Evolutionary conservation across 352 stramenopile genomes (phyloP).

Genomic region (Pythium biforme): DNA sequence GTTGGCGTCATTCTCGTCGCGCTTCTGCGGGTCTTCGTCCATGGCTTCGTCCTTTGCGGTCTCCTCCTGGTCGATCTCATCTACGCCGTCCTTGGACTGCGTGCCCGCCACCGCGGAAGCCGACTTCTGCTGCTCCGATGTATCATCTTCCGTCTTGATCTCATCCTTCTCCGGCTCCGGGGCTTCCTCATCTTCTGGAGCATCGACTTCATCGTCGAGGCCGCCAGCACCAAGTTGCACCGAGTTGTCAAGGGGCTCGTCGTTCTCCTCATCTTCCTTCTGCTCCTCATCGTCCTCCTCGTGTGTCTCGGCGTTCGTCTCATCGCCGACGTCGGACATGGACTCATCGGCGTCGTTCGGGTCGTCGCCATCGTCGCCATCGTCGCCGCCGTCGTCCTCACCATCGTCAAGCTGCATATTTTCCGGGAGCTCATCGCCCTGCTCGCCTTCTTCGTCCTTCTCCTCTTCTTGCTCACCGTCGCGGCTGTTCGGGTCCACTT

Average conservation of each 20-base stretch:
- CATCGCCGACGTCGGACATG: conserved; percentile 47
- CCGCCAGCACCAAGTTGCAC: conserved; percentile 72
- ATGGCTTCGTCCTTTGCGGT: conserved; percentile 33
- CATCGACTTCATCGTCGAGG: conserved; percentile 62
- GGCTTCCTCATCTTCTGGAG: conserved; percentile 43
- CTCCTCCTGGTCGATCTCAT: conserved; percentile 62
- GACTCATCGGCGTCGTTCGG: conserved; percentile 48
- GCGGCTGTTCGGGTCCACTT: conserved; percentile 37
- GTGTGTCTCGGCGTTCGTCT: conserved; percentile 34
- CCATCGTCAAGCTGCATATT: conserved; percentile 88
- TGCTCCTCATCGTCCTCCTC: conserved; percentile 57
- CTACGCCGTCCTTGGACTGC: conserved; percentile 82
- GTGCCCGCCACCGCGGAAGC: conserved; percentile 58
- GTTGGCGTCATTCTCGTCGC: conserved; percentile 39
- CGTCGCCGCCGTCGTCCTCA: conserved; percentile 42
- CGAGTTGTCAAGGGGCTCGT: conserved; percentile 64
- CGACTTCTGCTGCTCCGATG: conserved; percentile 49
- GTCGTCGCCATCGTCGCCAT: conserved; percentile 30
- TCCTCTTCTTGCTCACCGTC: conserved; percentile 58
- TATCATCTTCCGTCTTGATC: conserved; percentile 50
- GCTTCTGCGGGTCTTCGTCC: conserved; percentile 43
- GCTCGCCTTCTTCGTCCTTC: conserved; percentile 39
- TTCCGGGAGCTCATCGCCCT: conserved; percentile 75
- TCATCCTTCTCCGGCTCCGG: conserved; percentile 66
- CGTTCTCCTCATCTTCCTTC: conserved; percentile 64